Percentiles rank a stretch among this genome's conserved stretches.
phyloP scores from a whole-genome alignment of 345 rosid species.

The Orychophragmus violaceus region DNA sequence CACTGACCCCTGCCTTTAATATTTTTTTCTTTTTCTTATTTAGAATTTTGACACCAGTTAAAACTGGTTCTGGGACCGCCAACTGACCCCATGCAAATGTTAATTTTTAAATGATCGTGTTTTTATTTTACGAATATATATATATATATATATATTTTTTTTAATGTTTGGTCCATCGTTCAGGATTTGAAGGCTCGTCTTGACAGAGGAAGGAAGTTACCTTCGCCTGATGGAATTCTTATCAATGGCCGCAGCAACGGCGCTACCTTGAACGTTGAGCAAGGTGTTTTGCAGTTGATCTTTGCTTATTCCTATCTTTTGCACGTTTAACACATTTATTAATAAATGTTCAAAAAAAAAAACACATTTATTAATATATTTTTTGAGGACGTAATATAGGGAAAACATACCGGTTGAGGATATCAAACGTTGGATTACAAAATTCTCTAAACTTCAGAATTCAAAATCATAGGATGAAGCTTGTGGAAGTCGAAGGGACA shows the following conservation, averaged over 20 bases:
- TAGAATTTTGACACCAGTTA: too few relatives aligned
- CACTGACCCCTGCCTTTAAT: too few relatives aligned
- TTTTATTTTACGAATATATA: neutral
- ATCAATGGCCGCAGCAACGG: constrained; percentile 85
- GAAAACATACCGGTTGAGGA: constrained; percentile 45
- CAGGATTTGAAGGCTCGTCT: constrained; percentile 54
- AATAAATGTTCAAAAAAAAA: neutral
- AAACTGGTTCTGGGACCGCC: too few relatives aligned
- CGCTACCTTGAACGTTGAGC: constrained; percentile 60
- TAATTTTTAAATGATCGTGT: neutral
- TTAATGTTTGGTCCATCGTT: neutral
- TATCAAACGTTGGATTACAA: constrained; percentile 53
- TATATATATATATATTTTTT: neutral
- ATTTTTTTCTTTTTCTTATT: too few relatives aligned
- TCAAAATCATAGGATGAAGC: constrained; percentile 38
- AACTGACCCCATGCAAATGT: too few relatives aligned
- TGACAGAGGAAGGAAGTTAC: constrained; percentile 61
- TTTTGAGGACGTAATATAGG: constrained; percentile 25
- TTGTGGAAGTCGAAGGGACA: constrained; percentile 66
- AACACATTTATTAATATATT: neutral
- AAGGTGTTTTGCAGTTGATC: constrained; percentile 42
- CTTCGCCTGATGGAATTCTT: constrained; percentile 77
- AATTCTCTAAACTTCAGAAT: constrained; percentile 50
- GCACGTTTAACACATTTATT: neutral
- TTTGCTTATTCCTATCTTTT: neutral